A percentile compares a stretch with the other conserved stretches of the same genome.
Evolutionary conservation across 768 basidiomycete species (phyloP).

Genomic region (Tylopilus felleus): DNA sequence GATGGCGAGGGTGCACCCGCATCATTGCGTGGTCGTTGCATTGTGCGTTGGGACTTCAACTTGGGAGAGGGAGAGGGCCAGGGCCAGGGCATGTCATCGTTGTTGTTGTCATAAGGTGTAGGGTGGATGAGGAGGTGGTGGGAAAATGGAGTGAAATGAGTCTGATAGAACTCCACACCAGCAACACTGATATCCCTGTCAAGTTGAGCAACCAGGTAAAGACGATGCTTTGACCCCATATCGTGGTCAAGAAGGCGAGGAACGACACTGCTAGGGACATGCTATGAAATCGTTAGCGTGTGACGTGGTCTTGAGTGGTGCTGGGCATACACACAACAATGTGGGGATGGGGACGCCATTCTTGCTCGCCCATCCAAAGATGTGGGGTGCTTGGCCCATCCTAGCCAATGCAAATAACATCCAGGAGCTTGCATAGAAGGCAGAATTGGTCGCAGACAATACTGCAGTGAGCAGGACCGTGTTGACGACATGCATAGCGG

Average conservation of each 20-base stretch:
- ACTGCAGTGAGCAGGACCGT: conserved; percentile 65
- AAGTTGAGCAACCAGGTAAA: conserved; percentile 62
- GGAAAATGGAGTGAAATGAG: conserved; percentile 58
- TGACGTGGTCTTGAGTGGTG: background rate
- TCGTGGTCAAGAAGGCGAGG: conserved; percentile 54
- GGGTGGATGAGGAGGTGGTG: too few relatives aligned
- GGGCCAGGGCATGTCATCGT: too few relatives aligned
- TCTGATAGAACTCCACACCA: conserved; percentile 64
- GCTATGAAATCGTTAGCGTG: conserved; percentile 27
- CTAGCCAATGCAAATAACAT: conserved; percentile 61
- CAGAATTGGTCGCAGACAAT: conserved; percentile 58
- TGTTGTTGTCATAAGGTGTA: too few relatives aligned
- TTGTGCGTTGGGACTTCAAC: too few relatives aligned
- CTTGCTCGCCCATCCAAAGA: conserved; percentile 64
- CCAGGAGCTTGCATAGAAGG: conserved; percentile 63
- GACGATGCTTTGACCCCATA: conserved; percentile 54
- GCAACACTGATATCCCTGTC: conserved; percentile 61
- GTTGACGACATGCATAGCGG: conserved; percentile 60
- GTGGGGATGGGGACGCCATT: conserved; percentile 61
- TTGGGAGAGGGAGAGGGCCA: too few relatives aligned
- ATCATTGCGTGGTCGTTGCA: too few relatives aligned
- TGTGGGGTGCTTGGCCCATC: conserved; percentile 57
- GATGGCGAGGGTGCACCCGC: too few relatives aligned
- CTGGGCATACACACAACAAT: conserved; percentile 40
- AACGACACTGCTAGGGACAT: conserved; percentile 46